Evolutionary conservation across 306 rosid genomes (phyloP).

Genomic region (Ormosia semicastrata): DNA sequence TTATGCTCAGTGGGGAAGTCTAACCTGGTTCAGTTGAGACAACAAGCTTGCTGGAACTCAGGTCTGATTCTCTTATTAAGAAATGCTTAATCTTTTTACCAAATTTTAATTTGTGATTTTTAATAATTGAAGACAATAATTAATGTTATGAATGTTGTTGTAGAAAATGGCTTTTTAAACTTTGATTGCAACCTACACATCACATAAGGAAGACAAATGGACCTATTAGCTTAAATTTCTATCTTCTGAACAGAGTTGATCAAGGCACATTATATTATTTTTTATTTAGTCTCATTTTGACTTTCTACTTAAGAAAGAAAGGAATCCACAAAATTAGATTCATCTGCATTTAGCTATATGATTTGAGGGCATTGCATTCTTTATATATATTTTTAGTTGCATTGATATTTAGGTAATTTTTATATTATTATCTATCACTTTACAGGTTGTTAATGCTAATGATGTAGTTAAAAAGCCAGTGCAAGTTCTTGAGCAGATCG

Average conservation of each 20-base stretch:
- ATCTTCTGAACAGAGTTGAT: conserved; percentile 2
- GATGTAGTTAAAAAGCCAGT: no score
- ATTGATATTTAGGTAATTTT: no score
- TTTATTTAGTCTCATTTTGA: no score
- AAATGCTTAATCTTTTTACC: not conserved
- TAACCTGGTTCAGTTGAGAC: conserved; percentile 99
- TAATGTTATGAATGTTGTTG: not conserved
- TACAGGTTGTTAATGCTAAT: no score
- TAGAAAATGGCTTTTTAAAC: not conserved
- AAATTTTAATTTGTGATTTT: conserved; percentile 5
- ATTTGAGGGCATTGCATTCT: no score
- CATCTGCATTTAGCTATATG: no score
- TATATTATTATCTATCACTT: no score
- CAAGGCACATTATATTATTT: no score
- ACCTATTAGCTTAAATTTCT: conserved; percentile 23
- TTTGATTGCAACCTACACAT: not conserved
- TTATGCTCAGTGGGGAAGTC: conserved; percentile 73
- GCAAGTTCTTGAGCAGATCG: no score
- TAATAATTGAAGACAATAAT: conserved; percentile 5
- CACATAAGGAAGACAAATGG: not conserved
- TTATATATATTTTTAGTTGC: no score
- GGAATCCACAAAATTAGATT: no score
- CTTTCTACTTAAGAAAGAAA: no score
- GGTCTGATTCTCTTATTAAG: conserved; percentile 32
- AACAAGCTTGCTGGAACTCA: conserved; percentile 95